These are phyloP conservation scores for Neoboletus brunneissimus DNA, from an alignment of 768 basidiomycete species.

Conservation along the genomic window DNA sequence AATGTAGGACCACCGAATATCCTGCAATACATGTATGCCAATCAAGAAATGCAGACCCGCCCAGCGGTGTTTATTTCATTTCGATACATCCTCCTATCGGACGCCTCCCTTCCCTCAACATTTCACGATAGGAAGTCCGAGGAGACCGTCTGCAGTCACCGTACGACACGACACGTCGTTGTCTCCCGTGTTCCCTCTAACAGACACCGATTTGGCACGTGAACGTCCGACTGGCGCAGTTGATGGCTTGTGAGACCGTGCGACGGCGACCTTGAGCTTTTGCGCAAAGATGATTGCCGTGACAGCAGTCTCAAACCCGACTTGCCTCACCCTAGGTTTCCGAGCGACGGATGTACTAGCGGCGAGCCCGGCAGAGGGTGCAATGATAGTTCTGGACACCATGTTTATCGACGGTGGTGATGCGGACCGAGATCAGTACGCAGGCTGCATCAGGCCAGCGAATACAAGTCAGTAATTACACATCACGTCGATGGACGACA, in stretches of 20 bases:
- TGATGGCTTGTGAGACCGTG: slow-evolving; percentile 3
- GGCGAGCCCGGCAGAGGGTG: background rate
- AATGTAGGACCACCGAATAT: background rate
- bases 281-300: slow-evolving; percentile 21
- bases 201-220: slow-evolving; percentile 5
- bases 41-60: background rate
- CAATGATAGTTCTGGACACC: background rate
- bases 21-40: background rate
- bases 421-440: background rate
- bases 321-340: slow-evolving; percentile 6
- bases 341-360: background rate
- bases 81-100: background rate
- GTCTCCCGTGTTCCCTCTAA: background rate
- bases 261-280: slow-evolving; percentile 21
- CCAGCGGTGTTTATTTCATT: background rate
- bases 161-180: background rate
- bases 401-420: background rate
- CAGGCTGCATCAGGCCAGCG: background rate
- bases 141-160: background rate
- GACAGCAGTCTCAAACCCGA: slow-evolving; percentile 24
- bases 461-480: slow-evolving; percentile 1
- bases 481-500: background rate
- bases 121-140: background rate
- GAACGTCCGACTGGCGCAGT: background rate
- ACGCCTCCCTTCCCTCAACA: background rate